A percentile compares a stretch with the other conserved stretches of the same genome.
Evolutionary conservation across 768 basidiomycete genomes (phyloP).

Genomic region (Myochromella boudieri): DNA sequence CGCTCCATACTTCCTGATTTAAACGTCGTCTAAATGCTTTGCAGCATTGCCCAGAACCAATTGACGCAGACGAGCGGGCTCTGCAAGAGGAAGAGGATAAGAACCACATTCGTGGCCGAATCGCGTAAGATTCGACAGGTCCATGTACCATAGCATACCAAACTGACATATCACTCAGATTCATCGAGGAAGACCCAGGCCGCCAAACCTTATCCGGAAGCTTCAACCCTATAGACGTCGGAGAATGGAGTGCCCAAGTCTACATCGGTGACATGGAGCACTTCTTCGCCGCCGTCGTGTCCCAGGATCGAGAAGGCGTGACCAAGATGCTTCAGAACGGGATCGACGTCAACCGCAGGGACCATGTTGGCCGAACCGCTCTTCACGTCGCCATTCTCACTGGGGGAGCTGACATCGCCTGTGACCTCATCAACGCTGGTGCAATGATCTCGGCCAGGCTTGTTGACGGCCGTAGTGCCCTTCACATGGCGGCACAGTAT

Average conservation of each 20-base stretch:
- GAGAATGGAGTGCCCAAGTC: slow-evolving; percentile 63
- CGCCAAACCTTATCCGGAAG: slow-evolving; percentile 61
- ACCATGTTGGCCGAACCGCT: slow-evolving; percentile 61
- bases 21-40: neutral
- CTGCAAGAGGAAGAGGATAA: slow-evolving; percentile 55
- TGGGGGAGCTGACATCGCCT: slow-evolving; percentile 44
- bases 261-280: slow-evolving; percentile 55
- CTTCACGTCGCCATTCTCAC: slow-evolving; percentile 59
- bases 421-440: slow-evolving; percentile 53
- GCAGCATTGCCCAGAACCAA: slow-evolving; percentile 54
- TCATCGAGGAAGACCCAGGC: slow-evolving; percentile 60
- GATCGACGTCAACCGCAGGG: slow-evolving; percentile 51
- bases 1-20: neutral
- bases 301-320: slow-evolving; percentile 40
- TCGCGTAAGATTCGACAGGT: slow-evolving; percentile 35
- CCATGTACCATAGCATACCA: neutral
- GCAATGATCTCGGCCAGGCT: slow-evolving; percentile 56
- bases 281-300: slow-evolving; percentile 56
- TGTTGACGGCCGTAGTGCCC: slow-evolving; percentile 52
- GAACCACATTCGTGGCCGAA: slow-evolving; percentile 50
- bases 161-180: slow-evolving; percentile 42
- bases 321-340: slow-evolving; percentile 38
- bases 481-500: slow-evolving; percentile 58
- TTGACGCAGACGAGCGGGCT: slow-evolving; percentile 53
- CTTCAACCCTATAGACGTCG: slow-evolving; percentile 66